phyloP scores from a whole-genome alignment of 768 basidiomycete genomes.

The Mycena polygramma region DNA sequence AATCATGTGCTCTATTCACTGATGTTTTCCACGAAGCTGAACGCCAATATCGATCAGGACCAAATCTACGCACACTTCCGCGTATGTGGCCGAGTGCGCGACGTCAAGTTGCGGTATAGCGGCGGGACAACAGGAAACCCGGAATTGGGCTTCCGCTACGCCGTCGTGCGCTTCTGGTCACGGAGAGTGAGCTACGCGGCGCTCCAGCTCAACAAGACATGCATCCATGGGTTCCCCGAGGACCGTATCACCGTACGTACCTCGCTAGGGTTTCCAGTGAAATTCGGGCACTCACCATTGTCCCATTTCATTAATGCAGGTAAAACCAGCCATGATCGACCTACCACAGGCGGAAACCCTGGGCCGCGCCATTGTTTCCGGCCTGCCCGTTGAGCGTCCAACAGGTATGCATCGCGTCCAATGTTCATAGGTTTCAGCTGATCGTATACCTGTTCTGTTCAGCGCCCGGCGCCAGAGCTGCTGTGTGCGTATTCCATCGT shows the following conservation, averaged over 20 bases:
- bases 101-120: background rate
- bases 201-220: background rate
- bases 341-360: too few species aligned
- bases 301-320: too few species aligned
- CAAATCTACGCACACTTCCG: background rate
- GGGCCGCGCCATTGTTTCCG: too few species aligned
- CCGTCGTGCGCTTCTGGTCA: background rate
- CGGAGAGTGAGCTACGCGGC: background rate
- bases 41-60: background rate
- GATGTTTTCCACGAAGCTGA: background rate
- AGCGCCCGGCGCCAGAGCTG: too few species aligned
- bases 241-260: background rate
- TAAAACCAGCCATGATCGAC: too few species aligned
- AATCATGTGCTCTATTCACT: background rate
- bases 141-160: background rate
- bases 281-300: too few species aligned
- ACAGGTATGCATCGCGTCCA: too few species aligned
- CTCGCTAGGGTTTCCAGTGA: too few species aligned
- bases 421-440: too few species aligned
- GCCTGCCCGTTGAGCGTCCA: too few species aligned
- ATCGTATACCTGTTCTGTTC: too few species aligned
- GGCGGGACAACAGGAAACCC: background rate
- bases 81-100: background rate
- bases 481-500: too few species aligned
- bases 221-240: background rate